Evolutionary conservation across 192 early-diverging fungal genomes (phyloP), one percentile per base, ranked within the genome.

Genomic region (Polychytrium aggregatum): DNA sequence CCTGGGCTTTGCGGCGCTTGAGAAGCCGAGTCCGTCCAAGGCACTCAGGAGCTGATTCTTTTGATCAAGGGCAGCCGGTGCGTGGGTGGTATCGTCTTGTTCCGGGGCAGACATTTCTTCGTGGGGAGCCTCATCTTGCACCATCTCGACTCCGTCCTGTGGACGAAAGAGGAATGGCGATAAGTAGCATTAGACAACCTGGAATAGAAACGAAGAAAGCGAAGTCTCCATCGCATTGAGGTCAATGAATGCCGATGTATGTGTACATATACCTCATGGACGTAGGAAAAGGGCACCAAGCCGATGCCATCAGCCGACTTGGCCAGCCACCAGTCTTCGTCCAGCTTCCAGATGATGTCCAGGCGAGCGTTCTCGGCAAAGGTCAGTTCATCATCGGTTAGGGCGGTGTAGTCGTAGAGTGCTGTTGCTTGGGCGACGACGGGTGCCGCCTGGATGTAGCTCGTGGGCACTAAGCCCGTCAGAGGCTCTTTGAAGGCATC

Each of bases 241-340:
- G n/a, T n/a, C n/a, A n/a, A n/a, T n/a, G 24, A 16, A 17, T 13
- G 21, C 42, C 13, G 42, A 13, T 0, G 0, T 44, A 16, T 14
- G 28, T n/a, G 30, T 9, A n/a, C 14, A 29, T 17, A 48, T 8
- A 46, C 53, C 34, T 35, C 60, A 1, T 83, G 84, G 9, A 98
- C 68, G 63, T 98, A 98, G 37, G 82, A 84, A 46, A 81, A 79
- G 41, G 92, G 95, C 22, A 85, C 79, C 50, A 94, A 82, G 17
- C 95, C 95, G 41, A 82, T 81, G 3, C 71, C 74, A 50, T 83
- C 74, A 26, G 74, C 75, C 25, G 66, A 63, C 50, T 76, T 75
- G 18, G 78, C 88, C 52, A 94, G 78, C 75, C 80, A 92, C 95
- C 95, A 98, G 62, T 97, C 92, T 5, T 79, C 80, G 53, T 93